phyloP scores from a whole-genome alignment of 805 yeast species.

The Ogataea philodendri region DNA sequence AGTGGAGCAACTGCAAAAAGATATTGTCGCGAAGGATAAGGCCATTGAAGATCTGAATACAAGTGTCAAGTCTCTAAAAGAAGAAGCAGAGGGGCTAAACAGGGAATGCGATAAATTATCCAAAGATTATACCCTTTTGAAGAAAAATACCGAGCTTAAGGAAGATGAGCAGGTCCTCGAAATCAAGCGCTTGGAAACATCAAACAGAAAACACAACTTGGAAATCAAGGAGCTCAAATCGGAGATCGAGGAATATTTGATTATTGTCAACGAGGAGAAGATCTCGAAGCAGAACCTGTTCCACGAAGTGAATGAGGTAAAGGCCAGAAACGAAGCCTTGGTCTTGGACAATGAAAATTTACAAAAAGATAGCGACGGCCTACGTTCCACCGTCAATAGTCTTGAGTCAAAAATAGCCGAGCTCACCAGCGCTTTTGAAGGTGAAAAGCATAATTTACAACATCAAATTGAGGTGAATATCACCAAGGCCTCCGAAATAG shows the following conservation, averaged over 20 bases:
- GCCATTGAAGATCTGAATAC: constrained; percentile 21
- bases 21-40: constrained; percentile 35
- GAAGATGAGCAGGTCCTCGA: constrained; percentile 42
- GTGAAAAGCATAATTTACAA: constrained; percentile 26
- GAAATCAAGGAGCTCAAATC: constrained; percentile 38
- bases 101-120: constrained; percentile 54
- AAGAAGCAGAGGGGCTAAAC: constrained; percentile 43
- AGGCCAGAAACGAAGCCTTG: constrained; percentile 23
- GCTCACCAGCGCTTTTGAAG: constrained; percentile 19
- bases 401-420: constrained; percentile 14
- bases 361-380: constrained; percentile 25
- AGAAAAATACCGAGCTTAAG: constrained; percentile 38
- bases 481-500: constrained; percentile 23
- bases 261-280: constrained; percentile 40
- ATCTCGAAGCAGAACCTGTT: constrained; percentile 44
- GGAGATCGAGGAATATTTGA: constrained; percentile 36
- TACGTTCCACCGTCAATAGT: constrained; percentile 21
- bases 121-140: constrained; percentile 36
- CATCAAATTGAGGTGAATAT: constrained; percentile 24
- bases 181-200: constrained; percentile 40
- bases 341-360: constrained; percentile 30
- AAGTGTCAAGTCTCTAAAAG: constrained; percentile 24
- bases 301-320: constrained; percentile 40
- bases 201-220: constrained; percentile 38
- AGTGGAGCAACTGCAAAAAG: constrained; percentile 32